These are phyloP conservation scores for Wallacemonas sp. DNA, from an alignment of 208 protist species.

Conservation along the genomic window DNA sequence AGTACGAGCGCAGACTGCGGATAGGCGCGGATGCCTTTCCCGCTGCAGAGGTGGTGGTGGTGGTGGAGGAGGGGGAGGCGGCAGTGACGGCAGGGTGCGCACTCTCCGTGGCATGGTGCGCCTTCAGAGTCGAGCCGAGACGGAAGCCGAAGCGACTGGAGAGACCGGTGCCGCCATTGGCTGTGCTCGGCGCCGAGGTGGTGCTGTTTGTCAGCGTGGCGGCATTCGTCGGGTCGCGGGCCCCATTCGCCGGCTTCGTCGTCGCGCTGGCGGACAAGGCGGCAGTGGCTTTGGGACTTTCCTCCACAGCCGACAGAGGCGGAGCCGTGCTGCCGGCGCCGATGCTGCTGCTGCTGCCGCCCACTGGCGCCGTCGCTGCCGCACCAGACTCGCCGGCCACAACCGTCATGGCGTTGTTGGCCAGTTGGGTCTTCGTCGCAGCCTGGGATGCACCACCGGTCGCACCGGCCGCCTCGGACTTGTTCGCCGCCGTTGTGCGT, in stretches of 20 bases:
- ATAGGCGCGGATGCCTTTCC: too few relatives aligned
- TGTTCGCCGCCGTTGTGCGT: slow-evolving; percentile 2
- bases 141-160: background rate
- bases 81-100: too few relatives aligned
- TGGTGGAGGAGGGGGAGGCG: too few relatives aligned
- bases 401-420: slow-evolving; percentile 13
- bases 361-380: background rate
- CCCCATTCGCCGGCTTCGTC: background rate
- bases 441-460: background rate
- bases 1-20: slow-evolving; percentile 7
- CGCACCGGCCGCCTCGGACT: background rate
- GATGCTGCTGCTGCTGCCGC: background rate
- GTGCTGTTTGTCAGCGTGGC: background rate
- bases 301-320: background rate
- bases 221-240: background rate
- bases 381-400: background rate
- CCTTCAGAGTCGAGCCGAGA: background rate
- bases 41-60: too few relatives aligned
- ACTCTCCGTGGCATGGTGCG: background rate
- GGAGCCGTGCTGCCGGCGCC: background rate
- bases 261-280: too few relatives aligned
- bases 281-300: background rate
- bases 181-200: background rate
- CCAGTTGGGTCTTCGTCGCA: slow-evolving; percentile 2
- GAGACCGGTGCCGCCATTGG: background rate